Evolutionary conservation across 495 filamentous ascomycete genomes (phyloP).

Genomic region (Penicillium chermesinum): DNA sequence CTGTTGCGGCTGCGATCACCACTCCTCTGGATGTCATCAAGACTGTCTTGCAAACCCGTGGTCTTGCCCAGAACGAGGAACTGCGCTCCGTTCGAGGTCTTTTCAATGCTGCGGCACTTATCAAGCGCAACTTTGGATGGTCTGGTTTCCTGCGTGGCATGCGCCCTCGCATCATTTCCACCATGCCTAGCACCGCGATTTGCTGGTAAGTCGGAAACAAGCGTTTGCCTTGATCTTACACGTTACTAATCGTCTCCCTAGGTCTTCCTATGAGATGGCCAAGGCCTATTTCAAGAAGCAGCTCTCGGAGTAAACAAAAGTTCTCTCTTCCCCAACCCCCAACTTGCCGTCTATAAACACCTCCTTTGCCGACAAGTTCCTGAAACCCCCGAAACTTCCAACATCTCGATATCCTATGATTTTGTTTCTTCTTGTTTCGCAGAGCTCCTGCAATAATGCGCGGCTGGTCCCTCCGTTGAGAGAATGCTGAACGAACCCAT

Average conservation of each 20-base stretch:
- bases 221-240: no score
- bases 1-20: slow-evolving; percentile 86
- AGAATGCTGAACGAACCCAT: background rate
- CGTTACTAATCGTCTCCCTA: slow-evolving; percentile 30
- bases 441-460: background rate
- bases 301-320: slow-evolving; percentile 19
- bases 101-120: slow-evolving; percentile 70
- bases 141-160: slow-evolving; percentile 89
- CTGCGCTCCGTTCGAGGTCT: slow-evolving; percentile 82
- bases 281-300: slow-evolving; percentile 65
- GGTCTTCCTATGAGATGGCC: slow-evolving; percentile 75
- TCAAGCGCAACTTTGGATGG: slow-evolving; percentile 78
- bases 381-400: background rate
- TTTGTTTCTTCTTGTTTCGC: background rate
- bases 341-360: background rate
- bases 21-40: slow-evolving; percentile 98
- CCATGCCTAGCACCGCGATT: slow-evolving; percentile 97
- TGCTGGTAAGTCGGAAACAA: no score
- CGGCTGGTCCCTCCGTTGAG: background rate
- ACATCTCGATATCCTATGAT: background rate
- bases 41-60: slow-evolving; percentile 90
- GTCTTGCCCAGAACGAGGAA: slow-evolving; percentile 72
- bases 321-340: background rate
- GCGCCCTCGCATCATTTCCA: slow-evolving; percentile 85
- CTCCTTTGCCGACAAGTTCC: background rate